phyloP scores from a whole-genome alignment of 2,329 filamentous ascomycete genomes.

The Colletotrichum graminicola region DNA sequence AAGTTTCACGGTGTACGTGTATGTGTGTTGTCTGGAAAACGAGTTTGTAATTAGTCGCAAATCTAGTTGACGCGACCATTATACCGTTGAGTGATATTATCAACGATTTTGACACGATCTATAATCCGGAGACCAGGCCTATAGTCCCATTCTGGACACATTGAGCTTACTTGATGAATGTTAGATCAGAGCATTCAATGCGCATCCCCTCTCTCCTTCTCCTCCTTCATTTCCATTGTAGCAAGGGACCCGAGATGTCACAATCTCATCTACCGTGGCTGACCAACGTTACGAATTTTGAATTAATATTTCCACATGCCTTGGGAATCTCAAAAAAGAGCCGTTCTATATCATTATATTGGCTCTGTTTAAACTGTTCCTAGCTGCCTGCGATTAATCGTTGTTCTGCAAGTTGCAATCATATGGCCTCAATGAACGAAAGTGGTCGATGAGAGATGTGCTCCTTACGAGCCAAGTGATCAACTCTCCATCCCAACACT shows the following conservation, averaged over 20 bases:
- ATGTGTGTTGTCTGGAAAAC: too few relatives aligned
- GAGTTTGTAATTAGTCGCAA: background rate
- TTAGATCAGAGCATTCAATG: background rate
- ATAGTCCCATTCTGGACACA: background rate
- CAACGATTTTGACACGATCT: background rate
- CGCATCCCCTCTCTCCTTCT: too few relatives aligned
- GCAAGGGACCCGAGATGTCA: background rate
- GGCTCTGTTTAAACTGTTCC: rapidly evolving
- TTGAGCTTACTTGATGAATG: background rate
- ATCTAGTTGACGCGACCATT: background rate
- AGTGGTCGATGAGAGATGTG: background rate
- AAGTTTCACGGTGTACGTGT: too few relatives aligned
- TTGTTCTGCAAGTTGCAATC: background rate
- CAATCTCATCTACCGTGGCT: background rate
- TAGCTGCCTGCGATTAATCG: background rate
- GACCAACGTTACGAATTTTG: background rate
- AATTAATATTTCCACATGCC: background rate
- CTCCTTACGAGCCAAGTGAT: constrained; percentile 9
- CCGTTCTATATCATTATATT: background rate
- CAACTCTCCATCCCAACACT: constrained; percentile 2
- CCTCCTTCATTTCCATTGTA: background rate
- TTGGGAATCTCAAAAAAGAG: background rate
- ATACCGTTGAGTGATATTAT: background rate
- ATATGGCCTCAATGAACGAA: background rate
- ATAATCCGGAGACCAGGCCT: constrained; percentile 32